Evolutionary conservation across 2,329 filamentous ascomycete species (phyloP).

Genomic region (Helminthosporium solani): DNA sequence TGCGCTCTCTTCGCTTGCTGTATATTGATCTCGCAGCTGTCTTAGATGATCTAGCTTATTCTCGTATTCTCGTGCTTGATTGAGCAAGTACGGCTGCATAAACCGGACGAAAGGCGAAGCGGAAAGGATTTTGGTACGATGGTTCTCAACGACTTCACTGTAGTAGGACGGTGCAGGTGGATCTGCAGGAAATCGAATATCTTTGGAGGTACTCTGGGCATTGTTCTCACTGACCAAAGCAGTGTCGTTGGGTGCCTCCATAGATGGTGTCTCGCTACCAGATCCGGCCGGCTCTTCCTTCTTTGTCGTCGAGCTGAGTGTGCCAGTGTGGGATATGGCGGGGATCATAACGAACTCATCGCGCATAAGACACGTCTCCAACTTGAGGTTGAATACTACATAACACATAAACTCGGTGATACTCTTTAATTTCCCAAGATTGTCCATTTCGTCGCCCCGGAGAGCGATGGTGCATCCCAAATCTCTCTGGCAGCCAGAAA

Average conservation of each 20-base stretch:
- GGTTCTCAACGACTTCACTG: constrained; percentile 90
- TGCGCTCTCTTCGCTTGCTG: constrained; percentile 38
- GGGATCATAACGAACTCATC: constrained; percentile 90
- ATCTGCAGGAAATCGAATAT: constrained; percentile 66
- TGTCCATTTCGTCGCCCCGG: constrained; percentile 71
- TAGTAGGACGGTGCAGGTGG: constrained; percentile 88
- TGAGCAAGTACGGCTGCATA: constrained; percentile 86
- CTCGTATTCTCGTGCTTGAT: constrained; percentile 89
- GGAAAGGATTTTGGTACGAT: constrained; percentile 89
- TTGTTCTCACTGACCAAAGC: constrained; percentile 8
- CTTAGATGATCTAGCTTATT: constrained; percentile 78
- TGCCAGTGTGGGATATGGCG: constrained; percentile 53
- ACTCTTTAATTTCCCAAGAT: constrained; percentile 77
- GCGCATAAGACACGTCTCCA: constrained; percentile 90
- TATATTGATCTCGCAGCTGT: constrained; percentile 73
- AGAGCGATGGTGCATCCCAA: constrained; percentile 94
- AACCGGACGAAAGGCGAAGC: constrained; percentile 97
- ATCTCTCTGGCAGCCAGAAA: constrained; percentile 85
- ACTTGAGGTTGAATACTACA: constrained; percentile 94
- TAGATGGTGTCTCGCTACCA: background rate
- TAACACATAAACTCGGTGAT: constrained; percentile 99
- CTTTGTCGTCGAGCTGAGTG: constrained; percentile 19
- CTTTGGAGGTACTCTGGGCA: constrained; percentile 42
- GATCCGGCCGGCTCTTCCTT: constrained; percentile 10
- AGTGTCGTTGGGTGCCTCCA: constrained; percentile 5